These are phyloP conservation scores for Mycosphaerella sp. DNA, from an alignment of 2,329 filamentous ascomycete species.

Conservation along the genomic window DNA sequence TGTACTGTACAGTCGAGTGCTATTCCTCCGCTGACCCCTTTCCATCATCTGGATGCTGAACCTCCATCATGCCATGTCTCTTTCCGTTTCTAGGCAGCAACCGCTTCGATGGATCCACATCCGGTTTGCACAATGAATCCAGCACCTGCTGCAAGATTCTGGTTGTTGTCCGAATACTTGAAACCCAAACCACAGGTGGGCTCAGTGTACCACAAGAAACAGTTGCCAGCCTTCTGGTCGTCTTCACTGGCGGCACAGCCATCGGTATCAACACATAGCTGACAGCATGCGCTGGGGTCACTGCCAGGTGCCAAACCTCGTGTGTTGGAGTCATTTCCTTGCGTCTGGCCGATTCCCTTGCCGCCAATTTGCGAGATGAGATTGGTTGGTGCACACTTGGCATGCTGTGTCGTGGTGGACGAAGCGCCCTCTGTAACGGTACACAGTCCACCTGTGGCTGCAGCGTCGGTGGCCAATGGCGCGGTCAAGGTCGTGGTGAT, in stretches of 20 bases:
- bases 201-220: conserved; percentile 26
- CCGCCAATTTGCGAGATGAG: conserved; percentile 22
- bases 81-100: conserved; percentile 1
- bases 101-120: conserved; percentile 22
- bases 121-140: conserved; percentile 25
- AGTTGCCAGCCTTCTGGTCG: conserved; percentile 25
- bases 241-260: conserved; percentile 25
- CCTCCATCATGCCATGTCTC: background rate
- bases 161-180: conserved; percentile 20
- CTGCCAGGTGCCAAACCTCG: conserved; percentile 21
- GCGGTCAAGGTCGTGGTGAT: conserved; percentile 20
- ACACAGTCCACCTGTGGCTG: conserved; percentile 15
- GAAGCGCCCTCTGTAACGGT: conserved; percentile 20
- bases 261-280: conserved; percentile 24
- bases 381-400: conserved; percentile 28
- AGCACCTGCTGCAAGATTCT: conserved; percentile 19
- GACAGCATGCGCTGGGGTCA: conserved; percentile 26
- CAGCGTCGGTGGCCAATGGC: conserved; percentile 1
- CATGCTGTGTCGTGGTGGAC: conserved; percentile 26
- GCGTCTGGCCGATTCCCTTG: conserved; percentile 22
- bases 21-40: background rate
- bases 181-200: conserved; percentile 24
- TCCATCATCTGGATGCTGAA: no score
- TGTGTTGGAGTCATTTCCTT: conserved; percentile 21
- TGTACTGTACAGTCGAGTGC: background rate